Evolutionary conservation across 2,329 filamentous ascomycete species (phyloP).

Genomic region (Xylariaceae sp.): DNA sequence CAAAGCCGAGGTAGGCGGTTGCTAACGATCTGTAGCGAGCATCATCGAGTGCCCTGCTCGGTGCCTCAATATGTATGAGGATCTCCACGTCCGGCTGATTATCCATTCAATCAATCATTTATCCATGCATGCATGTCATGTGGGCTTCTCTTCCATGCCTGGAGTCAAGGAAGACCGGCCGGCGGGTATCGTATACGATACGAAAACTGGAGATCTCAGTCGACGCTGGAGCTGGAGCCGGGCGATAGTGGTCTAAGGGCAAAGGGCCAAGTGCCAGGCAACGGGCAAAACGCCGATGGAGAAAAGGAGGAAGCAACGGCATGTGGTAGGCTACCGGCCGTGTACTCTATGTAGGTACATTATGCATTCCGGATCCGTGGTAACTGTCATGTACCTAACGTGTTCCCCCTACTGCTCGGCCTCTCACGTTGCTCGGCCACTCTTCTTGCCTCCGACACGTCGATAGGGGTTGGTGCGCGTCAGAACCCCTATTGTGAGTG

Average conservation of each 20-base stretch:
- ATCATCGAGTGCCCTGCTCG: slow-evolving; percentile 45
- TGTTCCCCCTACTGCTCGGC: neutral
- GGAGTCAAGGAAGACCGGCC: neutral
- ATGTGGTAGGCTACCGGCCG: neutral
- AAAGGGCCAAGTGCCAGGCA: no score
- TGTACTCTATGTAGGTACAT: neutral
- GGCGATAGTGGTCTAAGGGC: neutral
- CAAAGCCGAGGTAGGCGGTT: slow-evolving; percentile 46
- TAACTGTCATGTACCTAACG: neutral
- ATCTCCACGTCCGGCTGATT: slow-evolving; percentile 42
- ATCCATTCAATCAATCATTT: slow-evolving; percentile 23
- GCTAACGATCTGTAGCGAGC: slow-evolving; percentile 45
- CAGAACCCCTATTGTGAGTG: neutral
- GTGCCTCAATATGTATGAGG: slow-evolving; percentile 51
- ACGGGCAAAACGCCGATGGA: neutral
- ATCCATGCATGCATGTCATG: slow-evolving; percentile 15
- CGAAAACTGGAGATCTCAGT: neutral
- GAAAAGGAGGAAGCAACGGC: neutral
- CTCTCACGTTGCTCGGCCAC: neutral
- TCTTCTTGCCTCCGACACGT: neutral
- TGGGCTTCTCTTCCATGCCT: neutral
- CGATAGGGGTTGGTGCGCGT: neutral
- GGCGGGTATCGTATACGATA: neutral
- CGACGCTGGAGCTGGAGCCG: no score
- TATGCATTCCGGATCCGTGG: neutral